Base-by-base conservation (phyloP, 2,329 filamentous ascomycete species). In the Fusarium caatingaense region DNA sequence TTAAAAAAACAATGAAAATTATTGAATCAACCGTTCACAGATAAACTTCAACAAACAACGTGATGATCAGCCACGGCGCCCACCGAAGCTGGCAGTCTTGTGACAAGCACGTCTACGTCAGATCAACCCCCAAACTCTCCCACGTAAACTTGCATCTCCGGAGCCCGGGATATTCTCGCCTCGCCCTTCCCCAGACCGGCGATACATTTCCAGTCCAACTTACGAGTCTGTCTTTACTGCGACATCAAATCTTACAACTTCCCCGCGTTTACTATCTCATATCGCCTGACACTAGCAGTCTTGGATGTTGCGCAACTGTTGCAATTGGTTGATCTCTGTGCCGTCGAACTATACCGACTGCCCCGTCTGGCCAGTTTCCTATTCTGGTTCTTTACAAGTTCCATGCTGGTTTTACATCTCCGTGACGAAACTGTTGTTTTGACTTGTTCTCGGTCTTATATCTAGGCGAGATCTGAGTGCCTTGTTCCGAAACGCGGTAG, bases 131-230 rank as follows among this genome's bases (percentile, higher is more conserved):
- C 6, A 56, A 63, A 40, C 44, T 41, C 60, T 60, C 55, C 55
- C 16, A 32, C 34, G 21, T 23, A 30, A 30, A 32, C 34, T 20
- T 51, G 13, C 46, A 27, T 58, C 20, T 57, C 62, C 57, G 54
- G 51, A 51, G 44, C 60, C 68, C 69, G 68, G 68, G 54, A 66
- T 60, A 72, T 71, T 71, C 65, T 71, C 65, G 69, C 68, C 69
- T 69, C 32, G 53, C 28, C 12, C 30, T 62, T 45, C 56, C 64
- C 68, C 60, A 54, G 42, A 42, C 42, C 37, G 60, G 55, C 25
- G 13, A 20, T 58, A 9, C 46, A 64, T 28, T 28, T 64, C 61
- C 58, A 64, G 42, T 9, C 20, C 28, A 69, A 49, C 60, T 66
- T 66, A 46, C 65, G 50, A 68, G 42, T 46, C 49, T 44, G 5